Evolutionary conservation across 306 rosid genomes (phyloP), one percentile per base, ranked within the genome.

Genomic region (Begonia fuchsioides): DNA sequence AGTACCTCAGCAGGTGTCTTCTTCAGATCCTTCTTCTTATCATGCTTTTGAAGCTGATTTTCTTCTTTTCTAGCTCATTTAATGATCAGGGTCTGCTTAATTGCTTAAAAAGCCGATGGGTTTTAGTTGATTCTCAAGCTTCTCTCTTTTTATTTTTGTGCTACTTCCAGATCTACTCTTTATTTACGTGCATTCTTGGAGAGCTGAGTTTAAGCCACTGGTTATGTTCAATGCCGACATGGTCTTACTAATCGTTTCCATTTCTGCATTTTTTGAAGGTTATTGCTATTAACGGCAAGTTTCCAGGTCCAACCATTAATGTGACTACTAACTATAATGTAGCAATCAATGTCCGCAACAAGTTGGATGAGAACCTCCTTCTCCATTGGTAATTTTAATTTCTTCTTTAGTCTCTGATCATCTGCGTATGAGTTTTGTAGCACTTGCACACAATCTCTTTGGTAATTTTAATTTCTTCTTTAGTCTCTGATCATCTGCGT

Each of bases 261-360:
- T 32, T 26, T 73, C 15, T 65, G 65, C 43, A 19, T 64, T 53
- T 32, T 61, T 62, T 78, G 51, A 65, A 88, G 97, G 97, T 88
- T 47, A 88, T 88, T 70, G 97, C 93, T 47, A 60, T 88, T 50
- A 88, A 88, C 55, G 72, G 56, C 10, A 63, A 76, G 54, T 88
- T 88, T 65, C 97, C 97, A 4, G 97, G 95, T 64, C 95, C 97
- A 65, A 47, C 63, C 53, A 70, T 88, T 19, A 88, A 88, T 62
- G 80, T 72, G 26, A 88, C 97, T 26, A 88, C 95, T 51, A 88
- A 88, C 72, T 74, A 88, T 80, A 81, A 84, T 17, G 97, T 88
- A 49, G 64, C 35, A 44, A 74, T 88, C 68, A 84, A 84, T 79
- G 82, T 88, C 51, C 68, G 82, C 14, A 88, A 88, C 83, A 83